Evolutionary conservation across 2,329 filamentous ascomycete species (phyloP).

Genomic region (Aspergillus arachidicola): DNA sequence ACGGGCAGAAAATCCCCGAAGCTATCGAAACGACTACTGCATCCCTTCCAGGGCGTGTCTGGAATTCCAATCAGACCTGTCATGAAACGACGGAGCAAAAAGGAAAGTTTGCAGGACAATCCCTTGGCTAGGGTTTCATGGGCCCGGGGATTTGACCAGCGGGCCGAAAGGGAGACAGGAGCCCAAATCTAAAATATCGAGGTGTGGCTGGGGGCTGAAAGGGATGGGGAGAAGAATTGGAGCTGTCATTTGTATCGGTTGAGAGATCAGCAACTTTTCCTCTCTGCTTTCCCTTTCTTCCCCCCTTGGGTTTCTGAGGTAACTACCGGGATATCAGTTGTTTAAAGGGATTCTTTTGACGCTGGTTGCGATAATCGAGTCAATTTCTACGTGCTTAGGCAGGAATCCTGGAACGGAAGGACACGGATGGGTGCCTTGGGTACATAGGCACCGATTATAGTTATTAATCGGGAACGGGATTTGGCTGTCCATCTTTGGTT

Average conservation of each 20-base stretch:
- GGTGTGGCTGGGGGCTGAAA: constrained; percentile 4
- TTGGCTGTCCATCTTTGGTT: background rate
- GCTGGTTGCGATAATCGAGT: background rate
- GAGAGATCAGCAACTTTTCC: background rate
- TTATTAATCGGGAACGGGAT: background rate
- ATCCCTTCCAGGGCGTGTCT: background rate
- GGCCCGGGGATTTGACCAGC: background rate
- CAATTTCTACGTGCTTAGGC: background rate
- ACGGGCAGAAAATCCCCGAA: background rate
- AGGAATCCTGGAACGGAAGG: background rate
- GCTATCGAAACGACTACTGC: constrained; percentile 5
- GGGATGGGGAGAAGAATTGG: background rate
- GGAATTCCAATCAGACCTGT: constrained; percentile 1
- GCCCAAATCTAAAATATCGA: background rate
- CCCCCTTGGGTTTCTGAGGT: background rate
- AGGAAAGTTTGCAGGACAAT: background rate
- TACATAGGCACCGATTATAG: background rate
- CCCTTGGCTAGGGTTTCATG: constrained; percentile 2
- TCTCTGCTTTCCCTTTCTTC: background rate
- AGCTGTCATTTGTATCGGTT: constrained; percentile 7
- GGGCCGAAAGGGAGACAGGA: background rate
- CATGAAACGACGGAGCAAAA: constrained; percentile 3
- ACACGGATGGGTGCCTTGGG: background rate
- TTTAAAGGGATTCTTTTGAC: background rate
- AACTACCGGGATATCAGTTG: background rate